Evolutionary conservation across 345 rosid genomes (phyloP).

Genomic region (Cochlearia excelsa): DNA sequence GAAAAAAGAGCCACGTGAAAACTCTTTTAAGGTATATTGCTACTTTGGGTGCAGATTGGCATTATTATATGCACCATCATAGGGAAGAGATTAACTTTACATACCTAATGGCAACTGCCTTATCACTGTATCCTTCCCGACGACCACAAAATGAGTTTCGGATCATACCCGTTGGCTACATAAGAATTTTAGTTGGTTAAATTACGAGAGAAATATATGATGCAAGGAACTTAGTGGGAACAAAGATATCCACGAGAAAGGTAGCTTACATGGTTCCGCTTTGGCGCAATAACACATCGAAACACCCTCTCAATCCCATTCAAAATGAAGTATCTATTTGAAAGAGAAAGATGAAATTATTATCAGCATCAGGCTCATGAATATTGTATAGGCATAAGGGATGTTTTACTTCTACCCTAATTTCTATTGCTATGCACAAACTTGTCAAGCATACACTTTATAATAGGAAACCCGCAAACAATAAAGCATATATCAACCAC

Average conservation of each 20-base stretch:
- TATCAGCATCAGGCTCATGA: slow-evolving; percentile 7
- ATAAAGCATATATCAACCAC: slow-evolving; percentile 5
- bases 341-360: slow-evolving; percentile 23
- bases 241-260: background rate
- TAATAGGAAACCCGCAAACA: slow-evolving; percentile 6
- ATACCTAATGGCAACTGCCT: slow-evolving; percentile 86
- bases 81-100: slow-evolving; percentile 16
- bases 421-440: slow-evolving; percentile 2
- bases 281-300: slow-evolving; percentile 77
- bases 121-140: slow-evolving; percentile 79
- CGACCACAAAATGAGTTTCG: slow-evolving; percentile 80
- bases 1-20: slow-evolving; percentile 11
- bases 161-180: slow-evolving; percentile 85
- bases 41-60: slow-evolving; percentile 19
- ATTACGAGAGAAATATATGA: slow-evolving; percentile 20
- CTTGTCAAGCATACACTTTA: slow-evolving; percentile 6
- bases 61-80: slow-evolving; percentile 14
- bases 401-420: background rate
- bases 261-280: slow-evolving; percentile 82
- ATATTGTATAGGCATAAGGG: slow-evolving; percentile 1
- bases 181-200: slow-evolving; percentile 37
- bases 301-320: slow-evolving; percentile 96
- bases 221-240: slow-evolving; percentile 8
- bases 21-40: slow-evolving; percentile 9
- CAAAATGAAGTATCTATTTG: slow-evolving; percentile 70